These are phyloP conservation scores for Silene conica DNA, from an alignment of 148 eudicot species.

Conservation along the genomic window DNA sequence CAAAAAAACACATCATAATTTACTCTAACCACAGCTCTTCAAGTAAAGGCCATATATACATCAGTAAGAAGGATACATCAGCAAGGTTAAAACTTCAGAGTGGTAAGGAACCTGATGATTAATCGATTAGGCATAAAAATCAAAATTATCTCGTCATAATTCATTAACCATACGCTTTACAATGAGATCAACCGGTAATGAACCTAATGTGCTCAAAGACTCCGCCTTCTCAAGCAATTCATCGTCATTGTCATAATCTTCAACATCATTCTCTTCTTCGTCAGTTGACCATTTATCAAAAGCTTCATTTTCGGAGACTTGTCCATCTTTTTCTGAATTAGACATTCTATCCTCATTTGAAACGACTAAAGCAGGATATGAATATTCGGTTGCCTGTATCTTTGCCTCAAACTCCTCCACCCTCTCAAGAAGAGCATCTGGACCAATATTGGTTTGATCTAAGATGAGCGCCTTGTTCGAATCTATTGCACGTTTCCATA, in stretches of 20 bases:
- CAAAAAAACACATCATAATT: no score
- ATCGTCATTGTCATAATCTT: constrained; percentile 25
- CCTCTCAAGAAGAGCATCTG: constrained; percentile 66
- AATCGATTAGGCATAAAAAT: neutral
- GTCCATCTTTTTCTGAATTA: constrained; percentile 22
- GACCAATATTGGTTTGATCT: constrained; percentile 51
- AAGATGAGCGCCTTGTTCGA: constrained; percentile 76
- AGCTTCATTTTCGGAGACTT: constrained; percentile 22
- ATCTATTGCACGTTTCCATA: constrained; percentile 80
- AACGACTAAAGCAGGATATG: constrained; percentile 61
- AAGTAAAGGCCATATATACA: no score
- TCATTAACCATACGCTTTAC: constrained; percentile 30
- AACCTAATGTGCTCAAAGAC: constrained; percentile 46
- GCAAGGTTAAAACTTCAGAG: no score
- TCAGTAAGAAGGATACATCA: no score
- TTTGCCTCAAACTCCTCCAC: constrained; percentile 71
- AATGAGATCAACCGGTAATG: constrained; percentile 67
- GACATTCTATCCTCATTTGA: constrained; percentile 26
- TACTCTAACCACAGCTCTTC: no score
- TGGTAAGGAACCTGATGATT: no score
- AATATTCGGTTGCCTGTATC: constrained; percentile 59
- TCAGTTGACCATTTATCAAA: constrained; percentile 23
- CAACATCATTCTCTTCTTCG: constrained; percentile 32
- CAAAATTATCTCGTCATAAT: neutral
- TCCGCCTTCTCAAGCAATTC: constrained; percentile 30